Percentiles rank a stretch among this genome's conserved stretches.
phyloP scores from a whole-genome alignment of 1,284 basidiomycete species.

The Cutaneotrichosporon mucoides region DNA sequence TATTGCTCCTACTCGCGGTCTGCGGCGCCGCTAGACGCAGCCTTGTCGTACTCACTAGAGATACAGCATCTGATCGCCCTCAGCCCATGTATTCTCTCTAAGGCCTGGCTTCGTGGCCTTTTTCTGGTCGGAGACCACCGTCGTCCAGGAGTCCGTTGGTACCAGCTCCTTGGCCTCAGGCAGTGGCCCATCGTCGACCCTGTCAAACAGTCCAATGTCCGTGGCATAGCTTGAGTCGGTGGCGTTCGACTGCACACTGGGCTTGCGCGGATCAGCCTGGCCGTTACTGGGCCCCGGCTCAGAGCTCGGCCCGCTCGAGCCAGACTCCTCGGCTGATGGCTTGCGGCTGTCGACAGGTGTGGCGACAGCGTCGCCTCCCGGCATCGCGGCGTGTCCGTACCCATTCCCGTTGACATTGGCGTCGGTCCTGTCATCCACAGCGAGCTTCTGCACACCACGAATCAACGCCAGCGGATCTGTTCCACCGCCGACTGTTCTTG shows the following conservation, averaged over 20 bases:
- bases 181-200: conserved; percentile 23
- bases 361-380: background rate
- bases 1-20: too few species aligned
- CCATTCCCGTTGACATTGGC: background rate
- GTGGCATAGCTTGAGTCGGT: too few species aligned
- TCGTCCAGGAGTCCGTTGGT: conserved; percentile 42
- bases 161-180: conserved; percentile 27
- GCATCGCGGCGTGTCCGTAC: background rate
- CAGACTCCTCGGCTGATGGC: too few species aligned
- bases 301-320: too few species aligned
- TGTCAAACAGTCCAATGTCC: background rate
- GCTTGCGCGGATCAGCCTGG: too few species aligned
- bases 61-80: conserved; percentile 66
- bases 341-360: too few species aligned
- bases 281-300: too few species aligned
- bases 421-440: background rate
- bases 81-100: conserved; percentile 55
- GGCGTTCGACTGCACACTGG: too few species aligned
- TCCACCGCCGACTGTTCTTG: conserved; percentile 21
- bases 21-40: too few species aligned
- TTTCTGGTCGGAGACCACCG: conserved; percentile 26
- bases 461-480: conserved; percentile 14
- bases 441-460: conserved; percentile 8
- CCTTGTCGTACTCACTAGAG: conserved; percentile 53
- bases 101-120: background rate